Evolutionary conservation across 176 grass and related monocot genomes (phyloP), one percentile per base, ranked within the genome.

Genomic region (Aegilops tauschii): DNA sequence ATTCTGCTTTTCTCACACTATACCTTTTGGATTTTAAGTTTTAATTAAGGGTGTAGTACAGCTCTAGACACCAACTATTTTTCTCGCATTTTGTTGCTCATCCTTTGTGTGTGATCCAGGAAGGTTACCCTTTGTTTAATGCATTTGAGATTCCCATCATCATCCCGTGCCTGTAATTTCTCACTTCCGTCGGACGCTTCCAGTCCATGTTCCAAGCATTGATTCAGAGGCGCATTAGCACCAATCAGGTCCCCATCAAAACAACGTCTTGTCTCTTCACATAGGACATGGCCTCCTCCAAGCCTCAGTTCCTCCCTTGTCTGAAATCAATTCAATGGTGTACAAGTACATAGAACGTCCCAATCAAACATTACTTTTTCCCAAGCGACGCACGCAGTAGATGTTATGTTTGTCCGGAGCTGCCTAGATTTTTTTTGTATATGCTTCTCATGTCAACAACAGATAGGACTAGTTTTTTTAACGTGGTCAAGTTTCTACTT

Each of bases 351-450:
- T 80, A 84, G 45, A 84, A 91, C 40, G 85, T 87, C 85, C 36
- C 85, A 75, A 91, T 80, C 81, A 84, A 34, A 34, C 6, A 65
- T 50, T 61, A 80, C 59, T 76, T 76, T 87, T 87, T 52, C 75
- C 34, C 35, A 62, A 75, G 13, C 0, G 3, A 34, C 32, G 0
- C 32, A 34, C 4, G 32, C 37, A 39, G 7, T 6, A 8, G 37
- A 39, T 39, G 37, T 39, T 39, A 8, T 39, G 37, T 39, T 39
- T 80, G 89, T 87, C 84, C 56, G 42, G 82, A 83, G 84, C 75
- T 90, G 74, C 27, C 86, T 83, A 45, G 35, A 36, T 36, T 6
- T 36, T 36, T 36, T 36, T 6, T 34, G 32, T 34, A 1, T 6
- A 36, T 36, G 20, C 56, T 80, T 84, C 76, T 90, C 65, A 54